phyloP scores from a whole-genome alignment of 2,329 filamentous ascomycete genomes.

The Venturia oleaginea region DNA sequence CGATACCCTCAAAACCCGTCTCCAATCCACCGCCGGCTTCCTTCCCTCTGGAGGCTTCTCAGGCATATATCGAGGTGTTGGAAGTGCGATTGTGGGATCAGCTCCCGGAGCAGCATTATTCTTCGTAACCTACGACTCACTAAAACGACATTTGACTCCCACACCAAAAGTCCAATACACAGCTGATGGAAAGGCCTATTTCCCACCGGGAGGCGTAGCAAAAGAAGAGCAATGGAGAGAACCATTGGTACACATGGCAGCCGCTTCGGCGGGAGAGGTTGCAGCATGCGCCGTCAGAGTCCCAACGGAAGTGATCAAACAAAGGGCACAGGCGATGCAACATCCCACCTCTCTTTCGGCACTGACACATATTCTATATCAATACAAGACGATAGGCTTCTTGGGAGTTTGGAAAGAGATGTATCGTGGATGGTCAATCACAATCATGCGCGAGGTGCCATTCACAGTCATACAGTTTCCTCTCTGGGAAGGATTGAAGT shows the following conservation, averaged over 20 bases:
- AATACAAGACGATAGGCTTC: constrained; percentile 32
- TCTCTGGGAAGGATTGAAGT: constrained; percentile 89
- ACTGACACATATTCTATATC: constrained; percentile 55
- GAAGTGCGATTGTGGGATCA: constrained; percentile 79
- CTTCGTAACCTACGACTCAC: constrained; percentile 86
- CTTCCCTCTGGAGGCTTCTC: constrained; percentile 76
- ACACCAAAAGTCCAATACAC: constrained; percentile 12
- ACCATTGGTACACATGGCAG: constrained; percentile 62
- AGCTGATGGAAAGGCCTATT: constrained; percentile 21
- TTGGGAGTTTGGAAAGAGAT: constrained; percentile 66
- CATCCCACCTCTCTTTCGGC: constrained; percentile 61
- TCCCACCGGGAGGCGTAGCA: constrained; percentile 15
- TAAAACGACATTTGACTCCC: constrained; percentile 34
- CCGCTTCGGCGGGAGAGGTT: constrained; percentile 78
- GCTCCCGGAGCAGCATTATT: constrained; percentile 93
- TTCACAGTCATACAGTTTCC: constrained; percentile 98
- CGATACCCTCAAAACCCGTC: constrained; percentile 96
- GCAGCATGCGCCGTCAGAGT: constrained; percentile 88
- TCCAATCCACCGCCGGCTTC: constrained; percentile 74
- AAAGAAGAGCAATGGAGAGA: constrained; percentile 18
- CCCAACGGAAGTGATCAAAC: constrained; percentile 94
- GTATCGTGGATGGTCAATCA: constrained; percentile 87
- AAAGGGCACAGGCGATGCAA: constrained; percentile 82
- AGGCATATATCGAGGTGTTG: constrained; percentile 88
- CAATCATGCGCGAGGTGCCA: constrained; percentile 89